phyloP scores from a whole-genome alignment of 345 rosid genomes.

The Psidium friedrichsthalianum region DNA sequence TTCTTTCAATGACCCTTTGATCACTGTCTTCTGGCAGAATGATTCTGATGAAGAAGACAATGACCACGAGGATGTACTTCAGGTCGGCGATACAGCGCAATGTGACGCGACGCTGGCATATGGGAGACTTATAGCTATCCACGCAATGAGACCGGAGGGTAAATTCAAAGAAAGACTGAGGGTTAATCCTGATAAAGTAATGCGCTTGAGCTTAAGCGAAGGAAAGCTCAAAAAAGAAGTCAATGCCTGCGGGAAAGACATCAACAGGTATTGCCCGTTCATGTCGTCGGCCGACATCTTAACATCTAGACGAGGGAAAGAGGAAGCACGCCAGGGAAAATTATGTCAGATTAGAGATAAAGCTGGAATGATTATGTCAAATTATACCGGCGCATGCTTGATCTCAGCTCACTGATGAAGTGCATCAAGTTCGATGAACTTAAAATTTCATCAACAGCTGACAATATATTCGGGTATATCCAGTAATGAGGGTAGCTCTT shows the following conservation, averaged over 20 bases:
- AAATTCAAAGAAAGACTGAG: constrained; percentile 27
- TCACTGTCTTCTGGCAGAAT: constrained; percentile 16
- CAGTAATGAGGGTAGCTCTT: neutral
- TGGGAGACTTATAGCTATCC: constrained; percentile 56
- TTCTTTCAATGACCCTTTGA: neutral
- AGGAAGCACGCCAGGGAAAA: neutral
- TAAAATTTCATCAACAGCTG: neutral
- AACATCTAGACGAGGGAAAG: neutral
- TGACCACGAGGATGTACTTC: constrained; percentile 19
- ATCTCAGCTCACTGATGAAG: neutral
- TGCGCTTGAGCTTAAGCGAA: constrained; percentile 64
- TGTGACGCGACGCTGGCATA: constrained; percentile 25
- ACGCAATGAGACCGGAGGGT: constrained; percentile 57
- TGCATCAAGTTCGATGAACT: neutral
- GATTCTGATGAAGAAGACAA: constrained; percentile 25
- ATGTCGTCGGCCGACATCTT: neutral
- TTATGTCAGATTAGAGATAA: neutral
- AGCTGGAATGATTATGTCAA: neutral
- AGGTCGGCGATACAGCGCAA: constrained; percentile 24
- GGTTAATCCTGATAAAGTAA: constrained; percentile 36
- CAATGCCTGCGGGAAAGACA: constrained; percentile 24
- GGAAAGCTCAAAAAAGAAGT: constrained; percentile 51
- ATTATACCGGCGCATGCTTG: neutral
- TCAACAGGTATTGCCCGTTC: constrained; percentile 29
- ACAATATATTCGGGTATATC: neutral